Conservation (phyloP, 768 basidiomycete genomes). For the Astraeus odoratus region DNA sequence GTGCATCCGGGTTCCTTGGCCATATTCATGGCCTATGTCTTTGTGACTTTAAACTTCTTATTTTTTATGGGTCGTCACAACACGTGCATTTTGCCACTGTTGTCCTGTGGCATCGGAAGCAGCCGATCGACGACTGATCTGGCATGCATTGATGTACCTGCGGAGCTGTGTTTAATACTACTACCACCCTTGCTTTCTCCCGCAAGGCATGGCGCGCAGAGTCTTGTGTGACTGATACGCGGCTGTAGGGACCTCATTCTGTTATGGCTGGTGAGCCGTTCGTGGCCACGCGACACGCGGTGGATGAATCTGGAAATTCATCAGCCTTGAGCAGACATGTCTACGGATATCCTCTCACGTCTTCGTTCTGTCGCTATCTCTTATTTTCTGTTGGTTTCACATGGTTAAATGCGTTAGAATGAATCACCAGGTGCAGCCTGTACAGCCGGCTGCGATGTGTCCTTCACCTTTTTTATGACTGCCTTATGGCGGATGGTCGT, state of each 20-base stretch:
- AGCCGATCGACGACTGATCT: slow-evolving; percentile 1
- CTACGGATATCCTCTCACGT: slow-evolving; percentile 16
- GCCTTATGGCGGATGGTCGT: neutral
- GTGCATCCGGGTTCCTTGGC: neutral
- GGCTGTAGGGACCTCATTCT: slow-evolving; percentile 16
- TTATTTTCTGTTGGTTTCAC: slow-evolving; percentile 12
- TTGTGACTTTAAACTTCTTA: slow-evolving; percentile 6
- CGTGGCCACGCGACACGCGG: slow-evolving; percentile 15
- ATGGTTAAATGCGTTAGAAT: slow-evolving; percentile 9
- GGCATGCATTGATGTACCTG: slow-evolving; percentile 7
- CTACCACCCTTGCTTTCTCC: slow-evolving; percentile 16
- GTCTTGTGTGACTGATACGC: slow-evolving; percentile 25
- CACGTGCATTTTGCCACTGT: slow-evolving; percentile 4
- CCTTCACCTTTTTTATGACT: neutral
- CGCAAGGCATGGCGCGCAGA: slow-evolving; percentile 20
- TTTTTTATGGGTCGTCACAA: slow-evolving; percentile 1
- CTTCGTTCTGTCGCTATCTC: slow-evolving; percentile 12
- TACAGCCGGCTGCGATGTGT: neutral
- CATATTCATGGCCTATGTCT: neutral
- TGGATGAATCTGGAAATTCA: slow-evolving; percentile 10
- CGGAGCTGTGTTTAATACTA: slow-evolving; percentile 15
- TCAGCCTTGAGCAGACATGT: slow-evolving; percentile 11
- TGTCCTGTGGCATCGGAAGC: slow-evolving; percentile 11
- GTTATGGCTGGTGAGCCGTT: slow-evolving; percentile 9
- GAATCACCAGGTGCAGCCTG: slow-evolving; percentile 1